Evolutionary conservation across 2,329 filamentous ascomycete genomes (phyloP), one percentile per base, ranked within the genome.

Genomic region (Xylaria sp.): DNA sequence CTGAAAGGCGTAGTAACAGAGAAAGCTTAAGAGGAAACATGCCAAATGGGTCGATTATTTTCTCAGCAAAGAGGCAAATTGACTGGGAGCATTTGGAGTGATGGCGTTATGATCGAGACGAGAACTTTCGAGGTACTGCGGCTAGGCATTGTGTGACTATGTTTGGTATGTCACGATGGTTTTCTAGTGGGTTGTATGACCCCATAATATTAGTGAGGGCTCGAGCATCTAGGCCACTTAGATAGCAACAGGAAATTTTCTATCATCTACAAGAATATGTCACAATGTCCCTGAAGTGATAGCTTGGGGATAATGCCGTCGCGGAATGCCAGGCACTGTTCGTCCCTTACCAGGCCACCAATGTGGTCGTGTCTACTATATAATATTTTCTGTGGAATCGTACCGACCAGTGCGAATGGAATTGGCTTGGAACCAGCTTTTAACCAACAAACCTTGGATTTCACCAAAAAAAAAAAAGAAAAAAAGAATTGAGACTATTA

Each of bases 1-100:
- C 69, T 79, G 41, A 76, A 76, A 50, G 76, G 74, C 0, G 70
- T 79, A 13, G 71, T 73, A 1, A 71, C 72, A 23, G 77, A 78
- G 70, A 79, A 79, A 69, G 56, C 23, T 56, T 76, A 60, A 55
- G 41, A 31, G 18, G 12, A 15, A 9, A 8, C 9, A 9, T 0
- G 6, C n/a, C 9, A 44, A 20, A 12, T 8, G 13, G 25, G 20
- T 18, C 6, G 15, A 31, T 13, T 13, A 23, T 31, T 41, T 41
- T 28, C 3, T 44, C 34, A 3, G 25, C 28, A 63, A 9, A 67
- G n/a, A n/a, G 55, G 54, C 44, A 46, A 23, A 28, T 37, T 56
- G 62, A 51, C 15, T 56, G 18, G 52, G 50, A 31, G 41, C 28
- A 41, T 61, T 18, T 48, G 37, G 46, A 25, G 10, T 54, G 66